phyloP scores from a whole-genome alignment of 768 basidiomycete genomes.

The Suillus paluster region DNA sequence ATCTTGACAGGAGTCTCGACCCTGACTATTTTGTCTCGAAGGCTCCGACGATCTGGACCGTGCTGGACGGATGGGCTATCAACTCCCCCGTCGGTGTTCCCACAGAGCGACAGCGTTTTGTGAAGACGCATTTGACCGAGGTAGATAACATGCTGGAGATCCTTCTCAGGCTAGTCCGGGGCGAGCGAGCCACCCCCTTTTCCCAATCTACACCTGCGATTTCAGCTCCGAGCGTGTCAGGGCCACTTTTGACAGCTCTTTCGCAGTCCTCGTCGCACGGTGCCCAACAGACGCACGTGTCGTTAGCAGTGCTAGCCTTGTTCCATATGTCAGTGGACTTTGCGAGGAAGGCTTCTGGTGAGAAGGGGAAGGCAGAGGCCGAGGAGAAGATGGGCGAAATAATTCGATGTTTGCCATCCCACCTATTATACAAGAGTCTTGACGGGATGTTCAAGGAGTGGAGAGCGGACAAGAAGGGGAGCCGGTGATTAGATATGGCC shows the following conservation, averaged over 20 bases:
- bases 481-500: constrained; percentile 38
- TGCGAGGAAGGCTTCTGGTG: constrained; percentile 70
- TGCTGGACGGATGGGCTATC: constrained; percentile 88
- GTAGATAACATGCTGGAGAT: constrained; percentile 93
- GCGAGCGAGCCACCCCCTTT: constrained; percentile 78
- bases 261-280: constrained; percentile 80
- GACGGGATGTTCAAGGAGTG: constrained; percentile 96
- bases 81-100: constrained; percentile 78
- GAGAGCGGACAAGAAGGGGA: constrained; percentile 81
- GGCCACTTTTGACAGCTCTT: constrained; percentile 72
- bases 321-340: constrained; percentile 85
- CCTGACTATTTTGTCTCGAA: constrained; percentile 35
- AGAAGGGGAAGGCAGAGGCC: constrained; percentile 70
- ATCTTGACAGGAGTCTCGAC: background rate
- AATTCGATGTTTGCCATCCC: constrained; percentile 84
- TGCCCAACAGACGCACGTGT: constrained; percentile 91
- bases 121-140: constrained; percentile 85
- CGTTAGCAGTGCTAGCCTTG: constrained; percentile 90
- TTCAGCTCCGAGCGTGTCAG: constrained; percentile 65
- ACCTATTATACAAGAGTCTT: constrained; percentile 86
- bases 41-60: constrained; percentile 91
- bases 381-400: constrained; percentile 86
- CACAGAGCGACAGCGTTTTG: constrained; percentile 84
- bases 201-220: constrained; percentile 65
- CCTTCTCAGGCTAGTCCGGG: constrained; percentile 87